phyloP scores from a whole-genome alignment of 2,329 filamentous ascomycete species.

The Pseudogymnoascus sp. region DNA sequence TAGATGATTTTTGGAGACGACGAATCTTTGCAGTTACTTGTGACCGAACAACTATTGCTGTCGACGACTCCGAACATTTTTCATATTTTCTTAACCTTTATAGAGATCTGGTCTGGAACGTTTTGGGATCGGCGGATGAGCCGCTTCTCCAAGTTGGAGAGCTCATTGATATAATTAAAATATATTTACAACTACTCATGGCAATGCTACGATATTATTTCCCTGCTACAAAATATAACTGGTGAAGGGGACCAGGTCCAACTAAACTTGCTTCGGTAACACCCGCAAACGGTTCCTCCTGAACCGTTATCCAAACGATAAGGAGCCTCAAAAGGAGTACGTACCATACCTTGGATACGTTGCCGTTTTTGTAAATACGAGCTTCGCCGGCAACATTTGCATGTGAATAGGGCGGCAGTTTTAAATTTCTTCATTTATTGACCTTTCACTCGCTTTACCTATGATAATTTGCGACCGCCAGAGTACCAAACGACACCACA shows the following conservation, averaged over 20 bases:
- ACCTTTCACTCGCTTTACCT: neutral
- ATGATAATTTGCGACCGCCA: neutral
- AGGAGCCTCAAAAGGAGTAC: constrained; percentile 3
- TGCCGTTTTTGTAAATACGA: constrained; percentile 4
- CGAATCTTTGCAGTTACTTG: neutral
- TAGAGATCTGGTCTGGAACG: neutral
- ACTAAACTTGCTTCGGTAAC: constrained; percentile 1
- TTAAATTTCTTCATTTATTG: neutral
- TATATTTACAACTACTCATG: neutral
- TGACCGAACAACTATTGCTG: neutral
- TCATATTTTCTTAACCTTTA: neutral
- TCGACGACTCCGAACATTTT: constrained; percentile 4
- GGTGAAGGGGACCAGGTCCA: neutral
- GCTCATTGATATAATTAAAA: neutral
- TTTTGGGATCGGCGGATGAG: neutral
- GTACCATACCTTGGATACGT: constrained; percentile 2
- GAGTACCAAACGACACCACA: neutral
- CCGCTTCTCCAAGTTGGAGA: neutral
- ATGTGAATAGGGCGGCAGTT: neutral
- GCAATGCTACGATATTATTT: neutral
- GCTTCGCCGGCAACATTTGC: neutral
- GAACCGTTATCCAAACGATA: constrained; percentile 1
- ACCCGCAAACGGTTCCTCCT: neutral
- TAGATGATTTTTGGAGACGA: constrained; percentile 13
- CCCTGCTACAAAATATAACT: neutral